Base-by-base conservation (phyloP, 2,329 filamentous ascomycete genomes). In the Colletotrichum sojae region DNA sequence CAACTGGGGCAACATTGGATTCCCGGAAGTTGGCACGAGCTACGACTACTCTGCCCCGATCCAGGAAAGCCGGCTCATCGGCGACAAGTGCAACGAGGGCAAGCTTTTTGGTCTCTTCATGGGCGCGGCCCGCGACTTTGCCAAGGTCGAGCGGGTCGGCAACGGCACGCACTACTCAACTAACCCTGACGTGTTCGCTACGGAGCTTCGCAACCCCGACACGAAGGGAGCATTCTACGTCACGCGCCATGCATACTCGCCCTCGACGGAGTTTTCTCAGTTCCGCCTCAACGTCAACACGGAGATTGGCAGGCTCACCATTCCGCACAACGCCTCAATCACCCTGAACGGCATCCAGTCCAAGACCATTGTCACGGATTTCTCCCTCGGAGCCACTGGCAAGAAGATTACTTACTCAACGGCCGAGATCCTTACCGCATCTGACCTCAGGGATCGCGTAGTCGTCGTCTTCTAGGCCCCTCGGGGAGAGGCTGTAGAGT, bases 21-120 rank as follows among this genome's bases (percentile, higher is more conserved):
- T 57, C 9, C 54, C 39, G 0, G 39, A 45, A 25, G 36, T 57
- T 4, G 54, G 39, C 15, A 46, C 54, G 8, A 57, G 54, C 39
- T 57, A 57, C 22, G 54, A 57, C 20, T 57, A 57, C 2, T 57
- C 54, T 3, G 54, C 54, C 0, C 54, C 54, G 9, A 57, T 57
- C 15, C 36, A 43, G 6, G 54, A 57, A 20, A 43, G 40, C 20
- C 54, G 54, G 15, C 25, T 43, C 18, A 43, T 57, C 16, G 40
- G 54, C 13, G 54, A 57, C 2, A 57, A 25, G 15, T 57, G n/a
- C 54, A 27, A 57, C 9, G 54, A 57, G 20, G 40, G 39, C n/a
- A 57, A 57, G 3, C 16, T 27, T 4, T 27, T 57, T 5, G 54
- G 36, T 10, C 16, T 45, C 1, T 57, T 57, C 20, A 57, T 43